Conservation (phyloP, 371 early-diverging fungal species). For the Mortierella sp. region DNA sequence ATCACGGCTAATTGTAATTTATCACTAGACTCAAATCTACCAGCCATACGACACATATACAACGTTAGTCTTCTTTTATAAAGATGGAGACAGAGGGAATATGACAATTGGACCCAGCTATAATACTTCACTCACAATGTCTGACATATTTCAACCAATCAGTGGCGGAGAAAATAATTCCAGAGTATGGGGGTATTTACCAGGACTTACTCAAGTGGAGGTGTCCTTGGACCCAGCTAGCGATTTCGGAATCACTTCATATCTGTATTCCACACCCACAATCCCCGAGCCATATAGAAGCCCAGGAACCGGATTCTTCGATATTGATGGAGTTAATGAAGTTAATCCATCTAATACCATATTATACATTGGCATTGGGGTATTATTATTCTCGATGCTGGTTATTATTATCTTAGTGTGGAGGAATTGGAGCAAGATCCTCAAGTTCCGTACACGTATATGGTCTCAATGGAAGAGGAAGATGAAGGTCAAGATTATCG, state of each 20-base stretch:
- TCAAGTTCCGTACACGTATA: background rate
- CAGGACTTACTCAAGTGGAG: background rate
- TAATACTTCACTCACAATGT: background rate
- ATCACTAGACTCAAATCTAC: too few species aligned
- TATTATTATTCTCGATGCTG: background rate
- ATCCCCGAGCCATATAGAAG: too few species aligned
- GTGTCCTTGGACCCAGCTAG: background rate
- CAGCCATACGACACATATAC: too few species aligned
- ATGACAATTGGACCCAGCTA: background rate
- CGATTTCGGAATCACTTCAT: background rate
- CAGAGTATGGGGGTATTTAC: background rate
- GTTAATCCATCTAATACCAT: too few species aligned
- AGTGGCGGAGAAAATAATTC: background rate
- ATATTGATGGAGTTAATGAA: background rate
- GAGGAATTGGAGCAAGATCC: background rate
- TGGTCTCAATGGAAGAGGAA: slow-evolving; percentile 1
- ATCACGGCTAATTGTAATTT: too few species aligned
- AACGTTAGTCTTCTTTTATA: background rate
- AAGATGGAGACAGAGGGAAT: background rate
- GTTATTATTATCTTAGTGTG: background rate
- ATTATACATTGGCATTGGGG: background rate
- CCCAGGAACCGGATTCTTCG: too few species aligned
- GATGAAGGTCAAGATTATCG: slow-evolving; percentile 4
- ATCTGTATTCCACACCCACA: too few species aligned
- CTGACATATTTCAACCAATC: background rate